These are phyloP conservation scores for Kazachstania bromeliacearum DNA, from an alignment of 805 yeast genomes.

Conservation along the genomic window DNA sequence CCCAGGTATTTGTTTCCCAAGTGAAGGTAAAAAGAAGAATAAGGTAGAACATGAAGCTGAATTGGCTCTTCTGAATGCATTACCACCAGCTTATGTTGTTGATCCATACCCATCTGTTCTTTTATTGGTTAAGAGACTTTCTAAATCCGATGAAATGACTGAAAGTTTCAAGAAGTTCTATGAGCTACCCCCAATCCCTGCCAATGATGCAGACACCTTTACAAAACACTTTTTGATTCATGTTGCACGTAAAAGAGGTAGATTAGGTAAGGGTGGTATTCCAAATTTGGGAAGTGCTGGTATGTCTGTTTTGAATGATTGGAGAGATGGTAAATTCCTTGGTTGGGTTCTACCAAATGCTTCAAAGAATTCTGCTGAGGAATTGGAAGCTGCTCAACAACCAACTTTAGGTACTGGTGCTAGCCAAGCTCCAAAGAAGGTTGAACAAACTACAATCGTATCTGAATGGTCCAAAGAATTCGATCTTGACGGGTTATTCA, in stretches of 20 bases:
- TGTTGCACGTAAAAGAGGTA: constrained; percentile 85
- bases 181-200: constrained; percentile 71
- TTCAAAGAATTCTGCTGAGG: constrained; percentile 32
- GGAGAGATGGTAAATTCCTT: constrained; percentile 92
- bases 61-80: constrained; percentile 74
- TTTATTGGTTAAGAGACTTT: constrained; percentile 62
- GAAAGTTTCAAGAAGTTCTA: constrained; percentile 66
- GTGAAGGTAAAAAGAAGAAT: constrained; percentile 41
- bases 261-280: constrained; percentile 86
- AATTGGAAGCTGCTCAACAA: constrained; percentile 18
- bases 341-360: constrained; percentile 82
- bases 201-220: constrained; percentile 61
- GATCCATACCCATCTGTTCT: constrained; percentile 83
- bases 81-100: constrained; percentile 74
- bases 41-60: constrained; percentile 76
- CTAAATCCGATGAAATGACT: constrained; percentile 68
- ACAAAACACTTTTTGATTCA: constrained; percentile 83
- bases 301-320: constrained; percentile 71
- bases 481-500: constrained; percentile 75
- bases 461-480: constrained; percentile 87
- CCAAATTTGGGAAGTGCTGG: constrained; percentile 88
- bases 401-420: constrained; percentile 30
- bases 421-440: constrained; percentile 35
- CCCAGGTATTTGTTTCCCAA: constrained; percentile 96
- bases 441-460: constrained; percentile 71